Evolutionary conservation across 257 asterid species (phyloP), one percentile per base, ranked within the genome.

Genomic region (Fraxinus pennsylvanica): DNA sequence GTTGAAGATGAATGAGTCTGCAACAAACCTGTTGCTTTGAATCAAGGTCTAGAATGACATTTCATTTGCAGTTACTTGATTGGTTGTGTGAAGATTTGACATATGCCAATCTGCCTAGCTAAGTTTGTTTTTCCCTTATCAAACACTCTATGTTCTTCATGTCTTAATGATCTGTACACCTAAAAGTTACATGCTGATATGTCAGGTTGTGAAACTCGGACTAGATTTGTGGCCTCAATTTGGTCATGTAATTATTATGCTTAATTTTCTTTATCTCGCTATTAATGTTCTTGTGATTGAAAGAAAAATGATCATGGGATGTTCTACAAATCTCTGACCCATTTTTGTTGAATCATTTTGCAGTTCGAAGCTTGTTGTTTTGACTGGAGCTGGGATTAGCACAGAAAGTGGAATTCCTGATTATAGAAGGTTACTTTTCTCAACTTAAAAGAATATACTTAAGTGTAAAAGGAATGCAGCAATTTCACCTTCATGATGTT

Each of bases 401-500:
- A 94, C 99, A 61, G 97, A 94, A 87, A 90, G 97, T 65, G 99
- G 99, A 67, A 94, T 94, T 88, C 99, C 99, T 77, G 97, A 94
- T 82, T 94, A 94, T 84, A 87, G 97, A 83, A 94, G 99, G 99
- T 94, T 75, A 67, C 36, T 45, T 78, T 74, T 74, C 68, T 61
- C 33, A 21, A 22, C 68, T 21, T 61, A 22, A 25, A 22, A 22
- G 15, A 61, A 61, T 61, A 61, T 61, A 10, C 33, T 0, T 22
- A 19, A 9, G 17, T 9, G 14, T 61, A 9, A 33, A 15, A 8
- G 14, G 63, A 61, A 61, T 61, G 33, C 17, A 61, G 25, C 68
- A 22, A 14, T 61, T 22, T 21, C 30, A 12, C 25, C 68, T 22
- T 22, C 15, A 61, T 61, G 68, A 9, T 57, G 65, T 57, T 5